Evolutionary conservation across 2,329 filamentous ascomycete genomes (phyloP), one percentile per base, ranked within the genome.

Genomic region (Fusarium nisikadoi): DNA sequence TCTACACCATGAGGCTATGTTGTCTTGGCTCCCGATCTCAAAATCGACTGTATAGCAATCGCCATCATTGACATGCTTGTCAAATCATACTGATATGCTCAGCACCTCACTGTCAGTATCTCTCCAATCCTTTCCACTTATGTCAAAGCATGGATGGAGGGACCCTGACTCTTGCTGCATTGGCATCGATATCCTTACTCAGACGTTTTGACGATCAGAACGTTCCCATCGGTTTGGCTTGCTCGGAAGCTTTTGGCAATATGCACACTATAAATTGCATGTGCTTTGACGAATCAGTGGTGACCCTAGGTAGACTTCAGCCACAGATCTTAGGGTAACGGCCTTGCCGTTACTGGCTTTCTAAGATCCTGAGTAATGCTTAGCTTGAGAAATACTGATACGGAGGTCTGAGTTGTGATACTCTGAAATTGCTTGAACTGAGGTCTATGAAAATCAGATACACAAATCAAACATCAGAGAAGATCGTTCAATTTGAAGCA

Each of bases 91-190:
- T 46, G 29, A 42, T 42, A 17, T 11, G 66, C n/a, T 31, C 19
- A 23, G 45, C 13, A 14, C 23, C 17, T 27, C 35, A 36, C 25
- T 7, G 27, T 38, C 25, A 56, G 56, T 36, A 20, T 47, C n/a
- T 68, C 38, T 68, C 57, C 25, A 46, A 25, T 43, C 36, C 29
- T 68, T 23, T 43, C 42, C 10, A 56, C n/a, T 68, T 47, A 23
- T 57, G 49, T 16, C 17, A 31, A 19, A 60, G 17, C n/a, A 31
- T 25, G 45, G 36, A 62, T 39, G 41, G 58, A 54, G 58, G 59
- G 66, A 65, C 66, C 65, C 66, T 59, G 46, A 70, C 58, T 69
- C 65, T 64, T 62, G 46, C 29, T 65, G 61, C 63, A 67, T 65
- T 45, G 39, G 54, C 43, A 42, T 42, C 41, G 13, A 68, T n/a